Conservation (phyloP, 106 monocot genomes). For the Dendrobium catenatum region DNA sequence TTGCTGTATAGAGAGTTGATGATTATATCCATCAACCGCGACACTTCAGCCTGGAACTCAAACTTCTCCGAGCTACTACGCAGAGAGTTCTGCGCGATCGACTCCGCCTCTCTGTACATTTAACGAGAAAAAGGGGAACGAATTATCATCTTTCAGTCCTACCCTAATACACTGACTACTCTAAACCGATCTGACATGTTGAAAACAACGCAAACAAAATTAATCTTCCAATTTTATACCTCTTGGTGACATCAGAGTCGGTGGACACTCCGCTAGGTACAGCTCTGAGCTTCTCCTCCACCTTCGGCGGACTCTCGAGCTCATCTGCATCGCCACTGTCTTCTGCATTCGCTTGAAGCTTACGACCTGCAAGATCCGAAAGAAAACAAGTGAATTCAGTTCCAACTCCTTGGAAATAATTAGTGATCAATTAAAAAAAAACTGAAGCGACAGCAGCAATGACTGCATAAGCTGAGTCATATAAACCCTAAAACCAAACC, state of each 20-base stretch:
- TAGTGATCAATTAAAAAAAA: neutral
- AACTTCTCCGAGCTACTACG: slow-evolving; percentile 54
- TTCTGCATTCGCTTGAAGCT: slow-evolving; percentile 71
- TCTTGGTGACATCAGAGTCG: slow-evolving; percentile 81
- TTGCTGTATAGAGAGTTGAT: slow-evolving; percentile 81
- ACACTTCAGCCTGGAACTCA: slow-evolving; percentile 82
- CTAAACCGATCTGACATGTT: neutral
- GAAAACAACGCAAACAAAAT: neutral
- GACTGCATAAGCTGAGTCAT: neutral
- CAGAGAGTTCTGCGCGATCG: slow-evolving; percentile 43
- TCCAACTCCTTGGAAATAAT: neutral
- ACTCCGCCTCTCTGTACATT: slow-evolving; percentile 51
- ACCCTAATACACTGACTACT: neutral
- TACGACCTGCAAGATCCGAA: slow-evolving; percentile 34
- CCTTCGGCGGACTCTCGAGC: slow-evolving; percentile 77
- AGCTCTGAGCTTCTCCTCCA: slow-evolving; percentile 90
- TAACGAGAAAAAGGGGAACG: neutral
- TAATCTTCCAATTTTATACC: slow-evolving; percentile 24
- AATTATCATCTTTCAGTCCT: neutral
- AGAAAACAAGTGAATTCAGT: neutral
- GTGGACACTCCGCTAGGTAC: slow-evolving; percentile 81
- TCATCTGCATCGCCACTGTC: slow-evolving; percentile 43
- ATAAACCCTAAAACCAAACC: neutral
- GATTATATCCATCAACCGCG: slow-evolving; percentile 68
- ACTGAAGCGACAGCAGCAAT: too few species aligned